Evolutionary conservation across 2,329 filamentous ascomycete genomes (phyloP).

Genomic region (Penicillium janthinellum): DNA sequence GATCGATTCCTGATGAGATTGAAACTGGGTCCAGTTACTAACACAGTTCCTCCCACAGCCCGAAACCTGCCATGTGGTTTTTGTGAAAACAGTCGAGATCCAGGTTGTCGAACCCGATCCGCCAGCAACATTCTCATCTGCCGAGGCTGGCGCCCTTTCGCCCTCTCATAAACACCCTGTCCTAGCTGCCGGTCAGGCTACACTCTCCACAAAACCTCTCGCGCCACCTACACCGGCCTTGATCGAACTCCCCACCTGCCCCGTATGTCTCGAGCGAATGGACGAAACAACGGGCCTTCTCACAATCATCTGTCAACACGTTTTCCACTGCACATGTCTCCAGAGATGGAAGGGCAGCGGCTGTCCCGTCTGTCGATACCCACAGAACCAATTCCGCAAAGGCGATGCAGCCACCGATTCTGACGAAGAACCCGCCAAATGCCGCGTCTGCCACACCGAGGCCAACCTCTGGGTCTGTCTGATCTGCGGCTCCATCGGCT

Average conservation of each 20-base stretch:
- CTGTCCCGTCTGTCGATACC: slow-evolving; percentile 93
- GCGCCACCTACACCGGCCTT: slow-evolving; percentile 78
- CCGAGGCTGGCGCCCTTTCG: slow-evolving; percentile 63
- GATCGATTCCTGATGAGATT: background rate
- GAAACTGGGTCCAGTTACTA: slow-evolving; percentile 7
- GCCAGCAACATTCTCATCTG: slow-evolving; percentile 26
- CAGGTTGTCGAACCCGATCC: slow-evolving; percentile 59
- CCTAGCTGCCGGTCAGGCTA: slow-evolving; percentile 38
- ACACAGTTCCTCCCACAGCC: slow-evolving; percentile 55
- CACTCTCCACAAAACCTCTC: slow-evolving; percentile 62
- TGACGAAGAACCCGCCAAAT: slow-evolving; percentile 61
- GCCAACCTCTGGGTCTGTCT: slow-evolving; percentile 93
- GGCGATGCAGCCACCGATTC: slow-evolving; percentile 54
- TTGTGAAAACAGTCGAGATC: slow-evolving; percentile 89
- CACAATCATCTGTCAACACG: slow-evolving; percentile 95
- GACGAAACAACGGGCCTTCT: slow-evolving; percentile 93
- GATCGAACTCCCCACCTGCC: slow-evolving; percentile 90
- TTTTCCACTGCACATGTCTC: slow-evolving; percentile 94
- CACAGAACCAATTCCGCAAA: slow-evolving; percentile 60
- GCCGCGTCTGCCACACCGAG: slow-evolving; percentile 75
- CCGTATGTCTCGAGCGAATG: slow-evolving; percentile 96
- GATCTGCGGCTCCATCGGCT: slow-evolving; percentile 89
- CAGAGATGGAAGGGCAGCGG: slow-evolving; percentile 95
- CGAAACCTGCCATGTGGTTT: slow-evolving; percentile 92
- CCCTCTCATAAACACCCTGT: slow-evolving; percentile 42